Conservation (phyloP, 345 rosid genomes). For the Hibiscus mutabilis region DNA sequence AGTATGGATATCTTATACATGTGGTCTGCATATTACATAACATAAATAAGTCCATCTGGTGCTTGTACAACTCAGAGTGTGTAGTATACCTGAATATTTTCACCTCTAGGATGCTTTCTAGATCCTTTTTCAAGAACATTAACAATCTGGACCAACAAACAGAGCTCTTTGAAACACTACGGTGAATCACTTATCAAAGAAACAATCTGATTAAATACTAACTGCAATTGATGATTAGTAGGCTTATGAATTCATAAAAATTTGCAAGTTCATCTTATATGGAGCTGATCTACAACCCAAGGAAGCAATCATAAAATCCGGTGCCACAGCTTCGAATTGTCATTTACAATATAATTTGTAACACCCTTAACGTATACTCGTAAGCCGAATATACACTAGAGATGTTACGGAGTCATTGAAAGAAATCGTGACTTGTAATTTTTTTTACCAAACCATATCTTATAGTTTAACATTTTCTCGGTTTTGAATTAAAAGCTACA, state of each 20-base stretch:
- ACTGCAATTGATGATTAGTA: neutral
- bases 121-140: slow-evolving; percentile 99
- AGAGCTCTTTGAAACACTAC: slow-evolving; percentile 3
- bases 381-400: too few species aligned
- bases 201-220: neutral
- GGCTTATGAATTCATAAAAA: neutral
- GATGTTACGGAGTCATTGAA: too few species aligned
- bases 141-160: slow-evolving; percentile 54
- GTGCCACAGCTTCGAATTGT: slow-evolving; percentile 7
- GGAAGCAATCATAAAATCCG: neutral
- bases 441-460: too few species aligned
- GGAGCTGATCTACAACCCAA: neutral
- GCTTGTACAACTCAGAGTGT: neutral
- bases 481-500: too few species aligned
- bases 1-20: neutral
- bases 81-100: slow-evolving; percentile 94
- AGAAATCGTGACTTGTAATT: too few species aligned
- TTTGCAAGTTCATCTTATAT: neutral
- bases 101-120: slow-evolving; percentile 98
- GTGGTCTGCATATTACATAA: neutral
- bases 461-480: too few species aligned
- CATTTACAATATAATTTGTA: neutral
- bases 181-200: neutral
- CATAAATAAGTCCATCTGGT: neutral
- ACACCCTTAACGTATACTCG: too few species aligned